phyloP scores from a whole-genome alignment of 331 rosid species.

The Quercus lobata region DNA sequence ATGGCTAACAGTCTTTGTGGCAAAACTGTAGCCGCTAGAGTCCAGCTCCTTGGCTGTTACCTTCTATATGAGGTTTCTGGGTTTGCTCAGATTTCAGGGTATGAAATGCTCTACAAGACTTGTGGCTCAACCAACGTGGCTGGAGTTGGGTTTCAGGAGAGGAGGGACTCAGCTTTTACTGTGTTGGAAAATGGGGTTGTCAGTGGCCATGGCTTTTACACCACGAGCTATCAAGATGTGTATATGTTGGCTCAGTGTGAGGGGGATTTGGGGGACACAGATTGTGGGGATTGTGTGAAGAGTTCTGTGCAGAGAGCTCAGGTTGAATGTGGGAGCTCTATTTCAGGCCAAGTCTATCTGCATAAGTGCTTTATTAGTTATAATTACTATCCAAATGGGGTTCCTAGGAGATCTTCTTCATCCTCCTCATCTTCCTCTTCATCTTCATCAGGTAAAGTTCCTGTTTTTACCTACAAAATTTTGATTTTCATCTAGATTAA shows the following conservation, averaged over 20 bases:
- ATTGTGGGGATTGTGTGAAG: conserved; percentile 82
- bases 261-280: conserved; percentile 85
- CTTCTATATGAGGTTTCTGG: conserved; percentile 71
- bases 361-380: conserved; percentile 84
- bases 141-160: conserved; percentile 77
- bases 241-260: conserved; percentile 91
- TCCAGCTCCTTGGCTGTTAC: conserved; percentile 83
- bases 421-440: conserved; percentile 41
- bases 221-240: conserved; percentile 61
- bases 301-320: conserved; percentile 74
- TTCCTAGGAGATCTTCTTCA: conserved; percentile 72
- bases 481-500: too few species aligned
- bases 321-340: conserved; percentile 82
- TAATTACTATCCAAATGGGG: conserved; percentile 85
- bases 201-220: conserved; percentile 75
- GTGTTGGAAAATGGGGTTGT: conserved; percentile 77
- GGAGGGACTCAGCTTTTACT: conserved; percentile 71
- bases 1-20: conserved; percentile 64
- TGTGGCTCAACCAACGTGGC: conserved; percentile 65
- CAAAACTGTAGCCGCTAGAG: conserved; percentile 66
- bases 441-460: conserved; percentile 56
- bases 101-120: conserved; percentile 70
- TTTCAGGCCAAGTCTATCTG: conserved; percentile 81
- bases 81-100: conserved; percentile 76
- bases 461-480: too few species aligned